Evolutionary conservation across 768 basidiomycete species (phyloP).

Genomic region (Russula abietina): DNA sequence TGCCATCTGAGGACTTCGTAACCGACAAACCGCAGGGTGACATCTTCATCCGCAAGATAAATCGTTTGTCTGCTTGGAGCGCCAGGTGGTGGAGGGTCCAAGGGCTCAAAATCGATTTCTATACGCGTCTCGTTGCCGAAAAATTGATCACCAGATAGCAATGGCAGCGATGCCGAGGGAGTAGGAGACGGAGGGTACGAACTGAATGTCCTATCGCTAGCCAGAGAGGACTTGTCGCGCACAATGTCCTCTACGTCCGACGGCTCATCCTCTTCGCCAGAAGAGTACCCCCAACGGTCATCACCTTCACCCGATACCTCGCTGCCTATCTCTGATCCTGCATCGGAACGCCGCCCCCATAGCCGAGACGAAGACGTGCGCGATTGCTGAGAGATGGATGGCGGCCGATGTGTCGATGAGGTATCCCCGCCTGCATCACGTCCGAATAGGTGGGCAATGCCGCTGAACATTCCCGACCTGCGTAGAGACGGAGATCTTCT

Average conservation of each 20-base stretch:
- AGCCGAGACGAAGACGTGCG: slow-evolving; percentile 46
- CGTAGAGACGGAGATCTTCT: slow-evolving; percentile 28
- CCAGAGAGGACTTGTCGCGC: slow-evolving; percentile 35
- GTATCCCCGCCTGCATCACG: slow-evolving; percentile 31
- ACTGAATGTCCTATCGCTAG: slow-evolving; percentile 62
- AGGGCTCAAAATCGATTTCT: slow-evolving; percentile 61
- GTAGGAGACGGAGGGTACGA: slow-evolving; percentile 62
- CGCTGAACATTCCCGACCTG: slow-evolving; percentile 49
- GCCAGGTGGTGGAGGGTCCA: slow-evolving; percentile 70
- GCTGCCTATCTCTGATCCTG: slow-evolving; percentile 52
- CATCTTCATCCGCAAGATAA: slow-evolving; percentile 85
- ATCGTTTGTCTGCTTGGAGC: slow-evolving; percentile 83
- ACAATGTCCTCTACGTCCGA: slow-evolving; percentile 37
- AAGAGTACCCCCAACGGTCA: slow-evolving; percentile 92
- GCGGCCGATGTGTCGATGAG: slow-evolving; percentile 38
- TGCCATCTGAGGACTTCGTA: slow-evolving; percentile 65
- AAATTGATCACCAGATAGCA: slow-evolving; percentile 68
- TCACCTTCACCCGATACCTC: slow-evolving; percentile 48
- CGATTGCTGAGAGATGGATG: slow-evolving; percentile 55
- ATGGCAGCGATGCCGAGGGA: slow-evolving; percentile 49
- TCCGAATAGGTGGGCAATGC: slow-evolving; percentile 63
- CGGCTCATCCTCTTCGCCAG: slow-evolving; percentile 67
- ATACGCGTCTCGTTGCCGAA: slow-evolving; percentile 81
- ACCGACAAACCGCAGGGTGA: slow-evolving; percentile 79
- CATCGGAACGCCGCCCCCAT: slow-evolving; percentile 48